These are phyloP conservation scores for Debaryomyces coudertii DNA, from an alignment of 1,139 yeast species.

Conservation along the genomic window DNA sequence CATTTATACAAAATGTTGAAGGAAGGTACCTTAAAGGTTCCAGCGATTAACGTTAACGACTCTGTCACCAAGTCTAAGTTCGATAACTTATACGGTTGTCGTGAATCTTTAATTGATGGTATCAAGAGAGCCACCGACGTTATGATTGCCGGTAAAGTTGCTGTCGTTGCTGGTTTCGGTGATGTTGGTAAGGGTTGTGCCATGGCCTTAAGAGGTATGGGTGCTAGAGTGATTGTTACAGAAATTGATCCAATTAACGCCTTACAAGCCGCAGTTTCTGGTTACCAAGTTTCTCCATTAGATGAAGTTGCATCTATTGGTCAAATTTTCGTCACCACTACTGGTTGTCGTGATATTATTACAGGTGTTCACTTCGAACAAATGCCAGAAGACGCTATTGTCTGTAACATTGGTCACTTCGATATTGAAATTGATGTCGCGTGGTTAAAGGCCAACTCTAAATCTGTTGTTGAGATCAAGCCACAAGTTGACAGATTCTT, in stretches of 20 bases:
- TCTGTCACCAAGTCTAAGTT: conserved; percentile 99
- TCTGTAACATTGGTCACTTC: conserved; percentile 99
- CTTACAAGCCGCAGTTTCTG: conserved; percentile 98
- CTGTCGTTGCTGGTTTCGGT: conserved; percentile 99
- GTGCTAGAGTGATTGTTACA: conserved; percentile 97
- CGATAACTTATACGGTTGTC: conserved; percentile 99
- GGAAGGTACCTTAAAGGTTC: conserved; percentile 91
- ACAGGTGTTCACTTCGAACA: conserved; percentile 81
- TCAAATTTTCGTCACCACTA: conserved; percentile 98
- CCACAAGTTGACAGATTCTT: conserved; percentile 99
- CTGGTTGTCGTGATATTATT: conserved; percentile 99
- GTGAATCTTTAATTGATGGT: conserved; percentile 98
- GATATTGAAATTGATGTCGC: conserved; percentile 99
- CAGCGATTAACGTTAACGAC: conserved; percentile 99
- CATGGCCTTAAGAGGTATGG: conserved; percentile 98
- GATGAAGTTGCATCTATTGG: conserved; percentile 92
- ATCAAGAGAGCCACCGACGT: conserved; percentile 99
- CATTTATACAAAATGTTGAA: conserved; percentile 96
- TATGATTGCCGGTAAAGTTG: conserved; percentile 99
- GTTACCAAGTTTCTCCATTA: conserved; percentile 97
- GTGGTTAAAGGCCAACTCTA: conserved; percentile 92
- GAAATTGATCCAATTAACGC: conserved; percentile 99
- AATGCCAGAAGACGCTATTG: conserved; percentile 99
- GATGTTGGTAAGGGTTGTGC: conserved; percentile 99
- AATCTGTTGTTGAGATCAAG: conserved; percentile 92